Percentiles rank a stretch among this genome's conserved stretches.
These are phyloP conservation scores for Haberlea rhodopensis DNA, from an alignment of 257 asterid genomes.

Conservation along the genomic window DNA sequence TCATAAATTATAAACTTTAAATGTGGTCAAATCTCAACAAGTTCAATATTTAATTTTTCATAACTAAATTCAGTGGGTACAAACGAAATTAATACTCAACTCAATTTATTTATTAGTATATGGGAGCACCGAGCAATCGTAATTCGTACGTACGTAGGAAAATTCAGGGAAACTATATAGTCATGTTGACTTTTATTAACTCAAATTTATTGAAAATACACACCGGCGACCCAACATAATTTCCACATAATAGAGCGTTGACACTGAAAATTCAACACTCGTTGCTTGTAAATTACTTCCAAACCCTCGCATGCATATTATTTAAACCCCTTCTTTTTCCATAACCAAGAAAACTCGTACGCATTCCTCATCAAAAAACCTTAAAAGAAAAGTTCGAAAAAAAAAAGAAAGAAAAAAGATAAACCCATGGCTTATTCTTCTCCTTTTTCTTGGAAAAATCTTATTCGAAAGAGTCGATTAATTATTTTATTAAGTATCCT, in stretches of 20 bases:
- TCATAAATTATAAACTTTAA: too few relatives aligned
- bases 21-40: too few relatives aligned
- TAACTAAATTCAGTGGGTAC: too few relatives aligned
- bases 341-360: conserved; percentile 14
- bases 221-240: conserved; percentile 31
- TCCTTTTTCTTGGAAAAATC: too few relatives aligned
- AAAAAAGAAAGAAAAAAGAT: not conserved
- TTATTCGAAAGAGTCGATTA: conserved; percentile 1
- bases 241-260: conserved; percentile 31
- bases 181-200: too few relatives aligned
- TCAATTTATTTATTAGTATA: too few relatives aligned
- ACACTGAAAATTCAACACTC: conserved; percentile 30
- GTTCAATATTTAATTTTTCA: too few relatives aligned
- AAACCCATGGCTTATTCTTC: conserved; percentile 15
- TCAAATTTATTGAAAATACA: not conserved
- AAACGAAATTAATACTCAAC: too few relatives aligned
- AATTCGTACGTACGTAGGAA: too few relatives aligned
- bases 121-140: too few relatives aligned
- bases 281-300: conserved; percentile 23
- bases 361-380: conserved; percentile 6
- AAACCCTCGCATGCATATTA: not conserved
- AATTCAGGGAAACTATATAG: not conserved
- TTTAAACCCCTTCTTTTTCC: not conserved
- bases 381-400: not conserved
- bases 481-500: not conserved